phyloP scores from a whole-genome alignment of 2,329 filamentous ascomycete genomes.

The Hypoxylon sp. region DNA sequence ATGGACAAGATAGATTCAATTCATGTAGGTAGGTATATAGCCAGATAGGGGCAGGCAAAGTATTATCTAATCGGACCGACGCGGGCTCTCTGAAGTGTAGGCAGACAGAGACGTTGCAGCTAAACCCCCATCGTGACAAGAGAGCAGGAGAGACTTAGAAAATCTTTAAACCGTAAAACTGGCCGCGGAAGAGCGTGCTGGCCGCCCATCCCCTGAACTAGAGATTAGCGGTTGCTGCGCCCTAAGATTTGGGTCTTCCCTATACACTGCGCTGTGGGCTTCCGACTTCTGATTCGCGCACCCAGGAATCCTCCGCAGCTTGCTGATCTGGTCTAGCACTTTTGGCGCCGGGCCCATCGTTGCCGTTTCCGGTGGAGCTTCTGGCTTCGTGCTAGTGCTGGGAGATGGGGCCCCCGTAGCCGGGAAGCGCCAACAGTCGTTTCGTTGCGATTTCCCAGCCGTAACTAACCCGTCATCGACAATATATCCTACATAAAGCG shows the following conservation, averaged over 20 bases:
- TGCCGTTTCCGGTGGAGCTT: constrained; percentile 30
- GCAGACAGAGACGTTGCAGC: constrained; percentile 16
- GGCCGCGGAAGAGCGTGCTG: constrained; percentile 4
- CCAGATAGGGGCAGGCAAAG: constrained; percentile 13
- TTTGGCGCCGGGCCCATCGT: constrained; percentile 37
- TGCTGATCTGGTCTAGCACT: constrained; percentile 31
- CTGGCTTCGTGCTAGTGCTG: constrained; percentile 18
- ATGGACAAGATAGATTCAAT: constrained; percentile 17
- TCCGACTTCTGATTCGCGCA: constrained; percentile 32
- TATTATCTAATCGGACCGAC: constrained; percentile 40
- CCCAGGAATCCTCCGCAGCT: constrained; percentile 32
- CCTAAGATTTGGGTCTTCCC: constrained; percentile 20
- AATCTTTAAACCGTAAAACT: constrained; percentile 19
- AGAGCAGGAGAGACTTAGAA: background rate
- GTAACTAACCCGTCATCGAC: constrained; percentile 16
- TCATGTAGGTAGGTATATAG: constrained; percentile 4
- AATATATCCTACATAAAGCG: background rate
- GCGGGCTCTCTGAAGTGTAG: constrained; percentile 5
- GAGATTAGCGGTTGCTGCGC: constrained; percentile 32
- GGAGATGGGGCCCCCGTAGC: constrained; percentile 27
- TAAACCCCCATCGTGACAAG: background rate
- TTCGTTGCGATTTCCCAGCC: constrained; percentile 25
- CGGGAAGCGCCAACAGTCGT: background rate
- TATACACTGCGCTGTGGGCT: constrained; percentile 8
- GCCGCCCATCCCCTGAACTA: constrained; percentile 9